phyloP scores from a whole-genome alignment of 148 eudicot genomes.

The Talinum fruticosum region DNA sequence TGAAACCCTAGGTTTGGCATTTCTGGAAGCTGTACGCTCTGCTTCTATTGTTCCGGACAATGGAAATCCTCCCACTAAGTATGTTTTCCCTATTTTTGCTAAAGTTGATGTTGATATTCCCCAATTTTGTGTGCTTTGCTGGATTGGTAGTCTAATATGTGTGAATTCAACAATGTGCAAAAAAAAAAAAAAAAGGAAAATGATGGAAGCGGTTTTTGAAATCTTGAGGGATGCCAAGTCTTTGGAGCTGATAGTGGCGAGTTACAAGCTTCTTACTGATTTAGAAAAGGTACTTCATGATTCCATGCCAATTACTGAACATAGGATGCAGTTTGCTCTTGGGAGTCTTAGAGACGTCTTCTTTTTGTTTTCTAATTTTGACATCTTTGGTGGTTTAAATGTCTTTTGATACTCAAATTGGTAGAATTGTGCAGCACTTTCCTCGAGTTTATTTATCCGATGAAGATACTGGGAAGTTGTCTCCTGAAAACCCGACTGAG shows the following conservation, averaged over 20 bases:
- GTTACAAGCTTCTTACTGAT: slow-evolving; percentile 68
- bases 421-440: slow-evolving; percentile 45
- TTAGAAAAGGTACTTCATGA: slow-evolving; percentile 56
- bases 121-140: not conserved
- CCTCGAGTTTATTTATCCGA: slow-evolving; percentile 50
- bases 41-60: slow-evolving; percentile 56
- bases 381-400: slow-evolving; percentile 5
- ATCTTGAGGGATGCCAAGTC: slow-evolving; percentile 71
- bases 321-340: not conserved
- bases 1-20: slow-evolving; percentile 52
- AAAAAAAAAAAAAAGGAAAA: slow-evolving; percentile 41
- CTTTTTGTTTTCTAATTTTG: not conserved
- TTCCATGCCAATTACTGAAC: too few relatives aligned
- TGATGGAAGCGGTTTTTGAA: slow-evolving; percentile 65
- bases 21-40: slow-evolving; percentile 78
- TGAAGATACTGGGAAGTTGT: slow-evolving; percentile 26
- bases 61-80: slow-evolving; percentile 70
- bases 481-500: slow-evolving; percentile 28
- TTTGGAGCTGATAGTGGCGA: slow-evolving; percentile 62
- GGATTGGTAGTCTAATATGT: slow-evolving; percentile 7
- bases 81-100: not conserved
- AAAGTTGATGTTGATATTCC: not conserved
- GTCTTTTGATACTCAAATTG: not conserved
- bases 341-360: not conserved
- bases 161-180: slow-evolving; percentile 9